A percentile compares a stretch with the other conserved stretches of the same genome.
phyloP scores from a whole-genome alignment of 192 early-diverging fungal species.

The Neocallimastix lanati region DNA sequence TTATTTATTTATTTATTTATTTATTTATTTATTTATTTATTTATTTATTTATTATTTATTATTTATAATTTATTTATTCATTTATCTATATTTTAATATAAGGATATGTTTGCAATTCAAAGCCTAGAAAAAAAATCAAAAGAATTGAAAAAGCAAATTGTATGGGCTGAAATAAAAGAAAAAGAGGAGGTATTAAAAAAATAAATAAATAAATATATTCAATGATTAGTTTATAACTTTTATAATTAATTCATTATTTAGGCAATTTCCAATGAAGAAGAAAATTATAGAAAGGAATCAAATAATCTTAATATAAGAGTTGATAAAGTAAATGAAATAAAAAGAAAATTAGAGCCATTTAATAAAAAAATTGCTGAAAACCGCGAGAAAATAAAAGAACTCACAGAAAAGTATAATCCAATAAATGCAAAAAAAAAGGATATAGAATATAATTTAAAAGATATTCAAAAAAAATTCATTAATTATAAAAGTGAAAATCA shows the following conservation, averaged over 20 bases:
- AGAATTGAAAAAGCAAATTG: slow-evolving; percentile 47
- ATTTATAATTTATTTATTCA: too few relatives aligned
- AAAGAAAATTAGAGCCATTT: slow-evolving; percentile 10
- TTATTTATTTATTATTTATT: too few relatives aligned
- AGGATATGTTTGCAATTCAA: background rate
- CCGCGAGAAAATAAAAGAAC: background rate
- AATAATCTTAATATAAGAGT: slow-evolving; percentile 9
- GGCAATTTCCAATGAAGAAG: background rate
- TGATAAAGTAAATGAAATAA: slow-evolving; percentile 29
- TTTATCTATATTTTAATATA: too few relatives aligned
- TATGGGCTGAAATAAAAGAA: slow-evolving; percentile 53
- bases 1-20: too few relatives aligned
- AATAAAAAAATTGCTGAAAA: background rate
- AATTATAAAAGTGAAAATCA: background rate
- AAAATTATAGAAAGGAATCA: background rate
- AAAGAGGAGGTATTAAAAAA: slow-evolving; percentile 22
- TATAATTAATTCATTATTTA: background rate
- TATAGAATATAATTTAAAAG: background rate
- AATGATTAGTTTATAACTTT: too few relatives aligned
- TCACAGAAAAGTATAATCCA: background rate
- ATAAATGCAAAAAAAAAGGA: background rate
- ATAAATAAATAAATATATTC: too few relatives aligned
- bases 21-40: too few relatives aligned
- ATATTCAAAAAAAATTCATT: background rate
- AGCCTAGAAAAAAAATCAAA: slow-evolving; percentile 46